These are phyloP conservation scores for Solanum paucissectum DNA, from an alignment of 257 asterid species.

Conservation along the genomic window DNA sequence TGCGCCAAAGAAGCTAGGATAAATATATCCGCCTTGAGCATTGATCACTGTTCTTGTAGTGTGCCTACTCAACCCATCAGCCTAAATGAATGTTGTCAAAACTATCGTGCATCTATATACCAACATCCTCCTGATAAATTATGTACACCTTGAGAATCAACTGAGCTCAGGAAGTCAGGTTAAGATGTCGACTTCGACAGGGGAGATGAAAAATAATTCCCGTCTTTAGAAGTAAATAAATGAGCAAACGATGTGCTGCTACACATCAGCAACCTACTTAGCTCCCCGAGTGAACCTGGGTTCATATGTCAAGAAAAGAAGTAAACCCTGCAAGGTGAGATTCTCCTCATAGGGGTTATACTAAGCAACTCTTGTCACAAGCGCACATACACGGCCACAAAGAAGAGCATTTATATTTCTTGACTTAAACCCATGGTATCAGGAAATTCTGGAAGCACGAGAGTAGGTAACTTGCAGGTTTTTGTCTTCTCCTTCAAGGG, in stretches of 20 bases:
- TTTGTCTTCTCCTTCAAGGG: slow-evolving; percentile 32
- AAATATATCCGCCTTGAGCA: neutral
- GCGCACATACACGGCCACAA: neutral
- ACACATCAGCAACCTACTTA: neutral
- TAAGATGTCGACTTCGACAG: neutral
- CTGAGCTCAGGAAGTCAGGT: neutral
- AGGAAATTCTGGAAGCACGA: slow-evolving; percentile 20
- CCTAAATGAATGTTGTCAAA: neutral
- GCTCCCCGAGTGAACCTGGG: neutral
- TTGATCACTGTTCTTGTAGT: neutral
- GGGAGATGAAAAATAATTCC: neutral
- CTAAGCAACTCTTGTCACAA: neutral
- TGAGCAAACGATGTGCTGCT: neutral
- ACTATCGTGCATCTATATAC: neutral
- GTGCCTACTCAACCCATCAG: neutral
- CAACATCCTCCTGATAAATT: neutral
- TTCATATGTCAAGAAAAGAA: neutral
- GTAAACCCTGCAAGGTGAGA: neutral
- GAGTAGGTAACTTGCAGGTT: slow-evolving; percentile 10
- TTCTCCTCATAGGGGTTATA: neutral
- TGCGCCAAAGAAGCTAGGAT: neutral
- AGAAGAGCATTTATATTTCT: slow-evolving; percentile 37
- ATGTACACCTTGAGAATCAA: neutral
- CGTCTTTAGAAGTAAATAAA: neutral
- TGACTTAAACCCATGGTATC: slow-evolving; percentile 39